A percentile compares a stretch with the other conserved stretches of the same genome.
Conservation (phyloP, 106 monocot species). For the Phalaenopsis aphrodite region DNA sequence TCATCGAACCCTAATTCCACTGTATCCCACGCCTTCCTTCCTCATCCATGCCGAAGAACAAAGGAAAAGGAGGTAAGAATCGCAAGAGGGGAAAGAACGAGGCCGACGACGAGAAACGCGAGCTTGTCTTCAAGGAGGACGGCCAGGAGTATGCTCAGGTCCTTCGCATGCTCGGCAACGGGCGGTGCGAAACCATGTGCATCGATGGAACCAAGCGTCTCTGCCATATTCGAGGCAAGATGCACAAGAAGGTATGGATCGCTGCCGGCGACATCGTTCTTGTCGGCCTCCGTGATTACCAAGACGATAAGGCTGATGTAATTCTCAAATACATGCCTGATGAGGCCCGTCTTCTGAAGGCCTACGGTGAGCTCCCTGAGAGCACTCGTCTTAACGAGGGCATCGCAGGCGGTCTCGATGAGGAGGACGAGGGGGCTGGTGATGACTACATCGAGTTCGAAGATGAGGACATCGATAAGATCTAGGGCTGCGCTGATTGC, state of each 20-base stretch:
- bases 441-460: conserved; percentile 72
- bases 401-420: conserved; percentile 53
- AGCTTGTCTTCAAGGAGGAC: conserved; percentile 77
- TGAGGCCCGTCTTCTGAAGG: conserved; percentile 59
- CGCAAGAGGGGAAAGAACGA: conserved; percentile 76
- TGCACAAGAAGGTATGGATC: conserved; percentile 83
- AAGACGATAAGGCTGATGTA: conserved; percentile 72
- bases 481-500: conserved; percentile 14
- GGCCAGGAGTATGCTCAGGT: conserved; percentile 78
- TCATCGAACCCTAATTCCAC: not conserved
- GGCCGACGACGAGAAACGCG: conserved; percentile 73
- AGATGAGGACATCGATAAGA: conserved; percentile 74
- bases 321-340: conserved; percentile 80
- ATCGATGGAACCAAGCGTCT: conserved; percentile 65
- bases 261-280: conserved; percentile 66
- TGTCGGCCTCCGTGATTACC: conserved; percentile 65
- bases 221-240: conserved; percentile 66
- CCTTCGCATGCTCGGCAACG: conserved; percentile 67
- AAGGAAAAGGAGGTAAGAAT: conserved; percentile 78
- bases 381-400: conserved; percentile 59
- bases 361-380: conserved; percentile 64
- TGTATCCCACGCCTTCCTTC: too few relatives aligned
- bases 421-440: conserved; percentile 49
- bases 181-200: conserved; percentile 62
- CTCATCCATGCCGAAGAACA: conserved; percentile 63